A percentile compares a stretch with the other conserved stretches of the same genome.
phyloP scores from a whole-genome alignment of 805 yeast genomes.

The Ogataea wickerhamii region DNA sequence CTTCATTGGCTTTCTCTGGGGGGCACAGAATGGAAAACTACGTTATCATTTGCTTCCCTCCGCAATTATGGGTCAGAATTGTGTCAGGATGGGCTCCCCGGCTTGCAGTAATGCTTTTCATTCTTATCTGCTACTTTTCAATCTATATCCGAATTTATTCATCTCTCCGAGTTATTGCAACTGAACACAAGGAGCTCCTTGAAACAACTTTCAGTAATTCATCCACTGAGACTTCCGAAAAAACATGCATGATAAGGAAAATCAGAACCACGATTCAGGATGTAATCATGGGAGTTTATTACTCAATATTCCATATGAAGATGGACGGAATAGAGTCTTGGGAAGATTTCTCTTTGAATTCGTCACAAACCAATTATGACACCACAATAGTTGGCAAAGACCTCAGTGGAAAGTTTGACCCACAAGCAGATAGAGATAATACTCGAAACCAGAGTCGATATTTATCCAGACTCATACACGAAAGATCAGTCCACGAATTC shows the following conservation, averaged over 20 bases:
- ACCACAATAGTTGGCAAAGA: too few relatives aligned
- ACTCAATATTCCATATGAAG: conserved; percentile 12
- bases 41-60: conserved; percentile 14
- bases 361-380: too few relatives aligned
- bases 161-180: neutral
- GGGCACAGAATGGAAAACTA: conserved; percentile 14
- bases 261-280: neutral
- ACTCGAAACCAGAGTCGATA: conserved; percentile 6
- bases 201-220: neutral
- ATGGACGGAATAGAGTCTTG: conserved; percentile 10
- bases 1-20: conserved; percentile 10
- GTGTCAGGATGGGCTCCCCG: conserved; percentile 18
- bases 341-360: neutral
- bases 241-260: neutral
- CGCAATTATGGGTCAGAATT: conserved; percentile 19
- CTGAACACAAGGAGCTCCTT: neutral
- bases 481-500: conserved; percentile 16
- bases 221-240: neutral
- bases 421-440: neutral
- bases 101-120: conserved; percentile 9
- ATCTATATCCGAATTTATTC: conserved; percentile 19
- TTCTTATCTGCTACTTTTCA: conserved; percentile 17
- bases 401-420: too few relatives aligned
- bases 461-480: conserved; percentile 10
- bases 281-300: conserved; percentile 15